Evolutionary conservation across 805 yeast species (phyloP).

Genomic region (Isabelozyma rhagii): DNA sequence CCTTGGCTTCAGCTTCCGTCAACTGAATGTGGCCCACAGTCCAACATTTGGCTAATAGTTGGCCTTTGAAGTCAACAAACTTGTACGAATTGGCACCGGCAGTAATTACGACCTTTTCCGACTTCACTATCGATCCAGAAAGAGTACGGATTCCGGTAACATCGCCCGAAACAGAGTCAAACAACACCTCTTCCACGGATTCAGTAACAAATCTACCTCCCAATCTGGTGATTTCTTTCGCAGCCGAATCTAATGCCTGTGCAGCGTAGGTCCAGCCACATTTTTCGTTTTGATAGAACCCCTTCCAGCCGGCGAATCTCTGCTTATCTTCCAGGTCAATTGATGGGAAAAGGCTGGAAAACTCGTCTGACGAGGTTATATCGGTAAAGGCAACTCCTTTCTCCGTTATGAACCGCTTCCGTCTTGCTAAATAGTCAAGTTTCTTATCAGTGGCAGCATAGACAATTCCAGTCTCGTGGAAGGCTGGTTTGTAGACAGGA

Average conservation of each 20-base stretch:
- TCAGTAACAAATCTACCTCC: constrained; percentile 32
- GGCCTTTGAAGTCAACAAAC: constrained; percentile 31
- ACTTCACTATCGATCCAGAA: constrained; percentile 19
- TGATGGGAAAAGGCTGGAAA: background rate
- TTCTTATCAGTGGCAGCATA: constrained; percentile 5
- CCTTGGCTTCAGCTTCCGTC: constrained; percentile 25
- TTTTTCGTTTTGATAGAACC: constrained; percentile 1
- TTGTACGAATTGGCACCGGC: constrained; percentile 39
- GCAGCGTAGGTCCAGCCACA: constrained; percentile 5
- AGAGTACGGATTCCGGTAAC: constrained; percentile 22
- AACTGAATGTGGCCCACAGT: constrained; percentile 39
- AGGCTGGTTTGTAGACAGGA: constrained; percentile 1
- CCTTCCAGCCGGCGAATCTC: constrained; percentile 4
- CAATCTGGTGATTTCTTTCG: constrained; percentile 18
- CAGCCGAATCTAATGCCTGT: constrained; percentile 7
- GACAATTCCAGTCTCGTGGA: constrained; percentile 6
- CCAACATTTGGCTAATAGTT: constrained; percentile 38
- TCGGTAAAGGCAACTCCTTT: background rate
- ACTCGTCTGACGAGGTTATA: background rate
- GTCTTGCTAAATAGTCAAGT: background rate
- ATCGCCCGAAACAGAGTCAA: constrained; percentile 3
- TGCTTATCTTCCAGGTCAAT: constrained; percentile 1
- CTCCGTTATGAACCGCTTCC: constrained; percentile 1
- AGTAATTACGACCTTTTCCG: constrained; percentile 26
- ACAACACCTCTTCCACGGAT: constrained; percentile 15